Conservation (phyloP, 148 eudicot species). For the Fagopyrum homotropicum region DNA sequence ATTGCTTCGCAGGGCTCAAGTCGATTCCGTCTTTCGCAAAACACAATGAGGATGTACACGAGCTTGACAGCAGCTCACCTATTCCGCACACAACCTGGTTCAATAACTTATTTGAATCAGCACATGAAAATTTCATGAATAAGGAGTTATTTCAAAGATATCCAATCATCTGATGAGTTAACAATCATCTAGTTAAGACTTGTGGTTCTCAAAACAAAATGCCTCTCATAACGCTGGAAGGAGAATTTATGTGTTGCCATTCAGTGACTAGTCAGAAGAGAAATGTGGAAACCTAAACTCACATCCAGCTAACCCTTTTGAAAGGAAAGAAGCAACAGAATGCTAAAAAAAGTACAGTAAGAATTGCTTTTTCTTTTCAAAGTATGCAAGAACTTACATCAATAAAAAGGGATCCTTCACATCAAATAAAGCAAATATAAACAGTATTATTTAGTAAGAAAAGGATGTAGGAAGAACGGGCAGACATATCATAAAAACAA, state of each 20-base stretch:
- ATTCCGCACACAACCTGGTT: slow-evolving; percentile 6
- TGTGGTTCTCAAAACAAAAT: neutral
- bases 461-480: slow-evolving; percentile 2
- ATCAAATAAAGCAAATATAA: neutral
- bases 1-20: neutral
- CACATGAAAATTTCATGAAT: neutral
- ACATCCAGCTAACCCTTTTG: neutral
- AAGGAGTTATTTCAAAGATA: neutral
- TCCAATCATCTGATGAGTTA: neutral
- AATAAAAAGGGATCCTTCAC: neutral
- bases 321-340: no score
- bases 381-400: neutral
- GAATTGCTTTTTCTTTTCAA: neutral
- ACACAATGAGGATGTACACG: neutral
- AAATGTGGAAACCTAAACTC: neutral
- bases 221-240: neutral
- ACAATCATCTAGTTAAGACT: neutral
- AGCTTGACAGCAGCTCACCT: slow-evolving; percentile 8
- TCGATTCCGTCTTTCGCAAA: neutral
- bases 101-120: neutral
- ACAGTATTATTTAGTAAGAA: neutral
- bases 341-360: neutral
- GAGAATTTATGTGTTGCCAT: neutral
- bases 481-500: neutral
- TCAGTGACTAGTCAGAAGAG: neutral